These are phyloP conservation scores for Pseudozyma pruni DNA, from an alignment of 1,284 basidiomycete species.

Conservation along the genomic window DNA sequence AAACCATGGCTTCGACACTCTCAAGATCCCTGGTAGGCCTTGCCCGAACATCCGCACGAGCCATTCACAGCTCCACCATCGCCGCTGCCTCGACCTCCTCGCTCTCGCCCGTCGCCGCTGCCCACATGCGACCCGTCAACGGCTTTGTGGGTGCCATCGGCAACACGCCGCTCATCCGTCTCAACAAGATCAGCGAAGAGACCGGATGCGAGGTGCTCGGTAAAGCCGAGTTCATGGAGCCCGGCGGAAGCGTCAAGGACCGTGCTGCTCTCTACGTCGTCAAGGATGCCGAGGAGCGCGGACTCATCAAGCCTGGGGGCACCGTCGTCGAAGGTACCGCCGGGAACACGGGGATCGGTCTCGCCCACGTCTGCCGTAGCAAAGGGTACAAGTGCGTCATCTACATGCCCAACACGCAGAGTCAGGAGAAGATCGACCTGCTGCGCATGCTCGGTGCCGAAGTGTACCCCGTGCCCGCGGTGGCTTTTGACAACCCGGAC, in stretches of 20 bases:
- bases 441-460: conserved; percentile 96
- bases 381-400: conserved; percentile 98
- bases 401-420: conserved; percentile 96
- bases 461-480: conserved; percentile 93
- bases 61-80: conserved; percentile 19
- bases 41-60: conserved; percentile 31
- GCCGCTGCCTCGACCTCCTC: conserved; percentile 25
- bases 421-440: conserved; percentile 96
- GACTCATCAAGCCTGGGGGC: conserved; percentile 82
- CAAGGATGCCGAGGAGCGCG: conserved; percentile 85
- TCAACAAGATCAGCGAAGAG: conserved; percentile 79
- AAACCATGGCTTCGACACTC: conserved; percentile 27
- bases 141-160: conserved; percentile 91
- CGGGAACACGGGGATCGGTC: conserved; percentile 97
- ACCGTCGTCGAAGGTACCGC: conserved; percentile 98
- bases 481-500: conserved; percentile 91
- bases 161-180: conserved; percentile 83
- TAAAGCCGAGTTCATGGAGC: conserved; percentile 98
- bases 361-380: conserved; percentile 89
- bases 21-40: conserved; percentile 21
- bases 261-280: conserved; percentile 92
- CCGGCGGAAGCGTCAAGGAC: conserved; percentile 99
- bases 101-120: conserved; percentile 50
- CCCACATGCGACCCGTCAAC: conserved; percentile 68
- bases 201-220: conserved; percentile 90